Base-by-base conservation (phyloP, 108 stramenopile species). In the Conticribra weissflogii region DNA sequence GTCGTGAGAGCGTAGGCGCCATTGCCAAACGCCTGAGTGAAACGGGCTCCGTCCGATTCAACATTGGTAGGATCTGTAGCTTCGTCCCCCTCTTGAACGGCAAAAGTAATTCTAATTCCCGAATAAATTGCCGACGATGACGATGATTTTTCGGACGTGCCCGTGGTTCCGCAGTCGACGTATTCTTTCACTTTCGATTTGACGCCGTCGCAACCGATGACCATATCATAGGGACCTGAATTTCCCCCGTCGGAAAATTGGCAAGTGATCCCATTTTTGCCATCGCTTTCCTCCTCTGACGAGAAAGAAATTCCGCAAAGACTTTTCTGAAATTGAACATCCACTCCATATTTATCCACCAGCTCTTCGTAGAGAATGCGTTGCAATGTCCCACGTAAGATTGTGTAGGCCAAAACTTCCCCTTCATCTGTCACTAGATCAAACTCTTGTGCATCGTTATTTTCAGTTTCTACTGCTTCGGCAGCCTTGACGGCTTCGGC, bases 171-270 rank as follows among this genome's bases (percentile, higher is more conserved):
- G 81, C n/a, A 46, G 55, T 71, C 60, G 15, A 92, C 69, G 36
- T 80, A 93, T 46, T 88, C 77, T 60, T 90, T 92, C 0, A 88
- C 84, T 22, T 72, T 82, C 3, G 84, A 85, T 48, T 81, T 61
- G 19, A 95, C 63, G 1, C 94, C 94, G 74, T 95, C 94, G 68
- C 88, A 89, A 50, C 94, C 94, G 34, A 90, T 71, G 8, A 95
- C 84, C 22, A 92, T 32, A 57, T 95, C 94, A 72, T 88, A 95
- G 2, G 82, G 84, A 18, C 86, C 93, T 2, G 58, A n/a, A 0
- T 14, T 63, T 30, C 66, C 62, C 5, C 85, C 92, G 72, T 92
- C 91, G 12, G 56, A 46, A 64, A 93, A 93, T 19, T 74, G 63
- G 53, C 82, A 86, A 7, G 53, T 32, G 3, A 83, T 82, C 30